These are phyloP conservation scores for Cryptococcus wingfieldii DNA, from an alignment of 1,284 basidiomycete genomes.

Conservation along the genomic window DNA sequence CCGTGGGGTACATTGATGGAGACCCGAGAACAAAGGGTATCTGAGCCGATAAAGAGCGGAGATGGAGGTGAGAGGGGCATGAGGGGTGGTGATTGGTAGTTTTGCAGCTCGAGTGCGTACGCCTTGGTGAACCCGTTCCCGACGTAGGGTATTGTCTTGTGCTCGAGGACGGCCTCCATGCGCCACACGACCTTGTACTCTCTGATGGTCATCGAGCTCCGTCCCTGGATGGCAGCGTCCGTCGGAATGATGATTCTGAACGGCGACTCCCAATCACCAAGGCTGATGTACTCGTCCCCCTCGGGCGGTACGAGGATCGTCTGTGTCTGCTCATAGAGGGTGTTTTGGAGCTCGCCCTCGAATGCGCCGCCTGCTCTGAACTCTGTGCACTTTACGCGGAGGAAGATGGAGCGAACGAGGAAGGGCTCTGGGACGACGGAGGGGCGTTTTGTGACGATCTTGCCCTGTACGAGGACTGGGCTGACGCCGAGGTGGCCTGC, in stretches of 20 bases:
- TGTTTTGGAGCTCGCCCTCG: conserved; percentile 11
- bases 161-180: conserved; percentile 35
- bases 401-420: conserved; percentile 21
- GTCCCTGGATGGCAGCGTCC: conserved; percentile 19
- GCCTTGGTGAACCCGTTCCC: conserved; percentile 27
- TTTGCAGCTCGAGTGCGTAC: conserved; percentile 27
- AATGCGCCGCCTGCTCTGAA: conserved; percentile 17
- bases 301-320: conserved; percentile 21
- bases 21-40: conserved; percentile 18
- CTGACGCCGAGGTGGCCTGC: conserved; percentile 42
- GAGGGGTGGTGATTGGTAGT: conserved; percentile 22
- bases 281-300: conserved; percentile 16
- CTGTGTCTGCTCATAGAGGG: conserved; percentile 31
- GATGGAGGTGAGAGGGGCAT: conserved; percentile 30
- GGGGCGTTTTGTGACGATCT: conserved; percentile 19
- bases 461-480: conserved; percentile 30
- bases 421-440: conserved; percentile 17
- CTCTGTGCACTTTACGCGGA: conserved; percentile 32
- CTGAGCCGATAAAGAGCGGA: conserved; percentile 17
- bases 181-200: conserved; percentile 41
- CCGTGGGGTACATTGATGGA: conserved; percentile 25
- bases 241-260: conserved; percentile 33
- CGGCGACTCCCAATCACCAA: conserved; percentile 26
- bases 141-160: conserved; percentile 37
- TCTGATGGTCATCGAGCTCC: conserved; percentile 25